A percentile compares a stretch with the other conserved stretches of the same genome.
Evolutionary conservation across 140 eudicot species (phyloP).

Genomic region (Bidens hawaiensis): DNA sequence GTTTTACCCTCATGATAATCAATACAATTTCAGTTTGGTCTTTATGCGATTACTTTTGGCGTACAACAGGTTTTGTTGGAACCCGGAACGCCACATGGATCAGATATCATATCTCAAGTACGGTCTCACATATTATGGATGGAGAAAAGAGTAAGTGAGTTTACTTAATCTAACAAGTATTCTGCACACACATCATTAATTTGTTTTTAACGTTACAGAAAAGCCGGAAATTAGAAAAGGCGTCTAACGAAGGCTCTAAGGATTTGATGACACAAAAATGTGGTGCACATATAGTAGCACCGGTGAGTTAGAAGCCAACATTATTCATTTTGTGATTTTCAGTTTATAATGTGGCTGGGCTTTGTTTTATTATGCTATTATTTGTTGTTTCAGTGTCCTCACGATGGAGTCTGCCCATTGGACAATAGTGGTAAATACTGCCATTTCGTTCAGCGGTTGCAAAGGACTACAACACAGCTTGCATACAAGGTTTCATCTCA

Average conservation of each 20-base stretch:
- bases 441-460: slow-evolving; percentile 89
- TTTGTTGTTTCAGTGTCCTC: slow-evolving; percentile 73
- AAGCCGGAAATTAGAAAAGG: slow-evolving; percentile 54
- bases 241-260: slow-evolving; percentile 37
- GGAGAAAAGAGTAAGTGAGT: slow-evolving; percentile 80
- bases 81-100: slow-evolving; percentile 97
- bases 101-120: slow-evolving; percentile 82
- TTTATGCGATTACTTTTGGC: slow-evolving; percentile 21
- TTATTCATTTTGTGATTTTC: background rate
- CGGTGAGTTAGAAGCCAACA: slow-evolving; percentile 54
- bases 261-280: slow-evolving; percentile 44
- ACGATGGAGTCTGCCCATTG: slow-evolving; percentile 87
- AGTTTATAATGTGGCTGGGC: slow-evolving; percentile 8
- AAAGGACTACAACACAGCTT: slow-evolving; percentile 86
- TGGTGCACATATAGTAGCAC: slow-evolving; percentile 89
- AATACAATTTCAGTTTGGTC: slow-evolving; percentile 1
- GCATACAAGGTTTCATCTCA: slow-evolving; percentile 68
- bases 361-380: background rate
- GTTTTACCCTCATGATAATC: slow-evolving; percentile 12
- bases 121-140: slow-evolving; percentile 95
- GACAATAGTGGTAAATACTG: slow-evolving; percentile 77
- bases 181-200: background rate
- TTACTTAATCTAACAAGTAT: slow-evolving; percentile 8
- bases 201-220: slow-evolving; percentile 40
- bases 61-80: slow-evolving; percentile 75